These are phyloP conservation scores for Calophaca sinica DNA, from an alignment of 306 rosid species.

Conservation along the genomic window DNA sequence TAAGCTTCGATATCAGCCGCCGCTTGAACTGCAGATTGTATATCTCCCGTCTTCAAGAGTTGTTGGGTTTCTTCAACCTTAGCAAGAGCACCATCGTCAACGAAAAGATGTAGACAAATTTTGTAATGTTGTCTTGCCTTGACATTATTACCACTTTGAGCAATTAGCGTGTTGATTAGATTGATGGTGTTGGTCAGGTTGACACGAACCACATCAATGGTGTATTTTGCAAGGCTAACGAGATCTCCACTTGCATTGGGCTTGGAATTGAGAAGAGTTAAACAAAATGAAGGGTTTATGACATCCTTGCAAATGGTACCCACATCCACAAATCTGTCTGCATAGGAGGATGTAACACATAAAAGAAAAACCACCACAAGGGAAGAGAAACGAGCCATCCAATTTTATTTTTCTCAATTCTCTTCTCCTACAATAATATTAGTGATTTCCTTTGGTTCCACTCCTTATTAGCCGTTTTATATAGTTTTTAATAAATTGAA, in stretches of 20 bases:
- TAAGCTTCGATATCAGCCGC: rapidly evolving
- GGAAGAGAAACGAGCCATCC: background rate
- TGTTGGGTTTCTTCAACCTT: background rate
- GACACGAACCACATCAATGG: background rate
- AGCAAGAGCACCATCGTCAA: background rate
- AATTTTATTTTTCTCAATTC: background rate
- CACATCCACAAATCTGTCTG: background rate
- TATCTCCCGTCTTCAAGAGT: background rate
- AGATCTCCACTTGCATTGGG: background rate
- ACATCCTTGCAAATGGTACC: background rate
- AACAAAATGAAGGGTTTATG: background rate
- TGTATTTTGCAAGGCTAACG: background rate
- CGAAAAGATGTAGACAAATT: background rate
- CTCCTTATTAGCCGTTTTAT: background rate
- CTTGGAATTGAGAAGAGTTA: background rate
- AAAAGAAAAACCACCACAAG: background rate
- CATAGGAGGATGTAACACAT: background rate
- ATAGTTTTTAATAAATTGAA: no score
- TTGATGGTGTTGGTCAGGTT: background rate
- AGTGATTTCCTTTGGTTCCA: background rate
- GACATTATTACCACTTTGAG: background rate
- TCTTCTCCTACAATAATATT: background rate
- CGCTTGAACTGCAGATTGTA: background rate
- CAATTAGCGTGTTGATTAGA: background rate
- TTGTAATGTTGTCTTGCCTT: background rate